phyloP scores from a whole-genome alignment of 768 basidiomycete species.

The Hemileccinum impolitum region DNA sequence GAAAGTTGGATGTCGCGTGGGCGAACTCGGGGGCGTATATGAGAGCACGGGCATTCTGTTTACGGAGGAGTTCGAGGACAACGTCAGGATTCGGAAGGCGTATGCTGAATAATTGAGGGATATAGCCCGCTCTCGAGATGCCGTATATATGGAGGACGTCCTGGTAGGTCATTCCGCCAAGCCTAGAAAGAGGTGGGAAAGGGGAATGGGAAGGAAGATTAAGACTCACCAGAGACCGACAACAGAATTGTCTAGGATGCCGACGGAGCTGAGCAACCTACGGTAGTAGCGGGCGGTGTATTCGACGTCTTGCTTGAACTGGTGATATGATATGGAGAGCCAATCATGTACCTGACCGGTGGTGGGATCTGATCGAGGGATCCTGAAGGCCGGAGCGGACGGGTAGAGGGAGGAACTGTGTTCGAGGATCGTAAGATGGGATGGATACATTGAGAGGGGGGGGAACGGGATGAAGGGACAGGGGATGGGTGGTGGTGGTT shows the following conservation, averaged over 20 bases:
- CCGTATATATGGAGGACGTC: constrained; percentile 75
- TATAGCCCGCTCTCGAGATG: constrained; percentile 70
- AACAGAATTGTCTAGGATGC: constrained; percentile 53
- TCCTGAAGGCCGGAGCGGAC: constrained; percentile 54
- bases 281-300: constrained; percentile 64
- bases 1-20: constrained; percentile 40
- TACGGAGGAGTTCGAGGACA: constrained; percentile 65
- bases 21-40: constrained; percentile 60
- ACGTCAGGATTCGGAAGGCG: constrained; percentile 72
- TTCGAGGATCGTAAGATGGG: constrained; percentile 66
- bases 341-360: constrained; percentile 48
- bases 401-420: constrained; percentile 49
- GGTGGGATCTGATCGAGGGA: constrained; percentile 47
- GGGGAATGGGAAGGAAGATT: background rate
- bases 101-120: constrained; percentile 76
- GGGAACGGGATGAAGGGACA: constrained; percentile 3
- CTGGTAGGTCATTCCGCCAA: constrained; percentile 66
- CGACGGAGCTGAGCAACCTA: constrained; percentile 40
- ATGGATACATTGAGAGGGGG: constrained; percentile 27
- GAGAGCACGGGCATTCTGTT: constrained; percentile 59
- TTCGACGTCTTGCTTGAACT: constrained; percentile 67
- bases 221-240: constrained; percentile 68
- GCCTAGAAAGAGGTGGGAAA: constrained; percentile 41
- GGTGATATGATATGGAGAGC: constrained; percentile 58
- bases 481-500: constrained; percentile 8